These are phyloP conservation scores for Entonaema liquescens DNA, from an alignment of 495 filamentous ascomycete genomes.

Conservation along the genomic window DNA sequence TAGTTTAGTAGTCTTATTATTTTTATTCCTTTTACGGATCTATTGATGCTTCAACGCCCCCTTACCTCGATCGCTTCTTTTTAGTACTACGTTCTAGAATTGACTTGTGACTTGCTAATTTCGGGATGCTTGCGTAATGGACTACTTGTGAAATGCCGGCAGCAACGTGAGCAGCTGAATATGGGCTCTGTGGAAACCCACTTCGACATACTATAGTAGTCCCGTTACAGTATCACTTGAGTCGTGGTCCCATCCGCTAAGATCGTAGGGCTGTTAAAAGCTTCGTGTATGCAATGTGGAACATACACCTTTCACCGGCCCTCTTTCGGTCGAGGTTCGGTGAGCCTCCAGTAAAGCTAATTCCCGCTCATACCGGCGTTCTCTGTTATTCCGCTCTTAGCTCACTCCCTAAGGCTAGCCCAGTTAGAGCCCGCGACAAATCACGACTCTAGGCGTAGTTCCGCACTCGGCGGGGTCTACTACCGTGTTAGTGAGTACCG, in stretches of 20 bases:
- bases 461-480: neutral
- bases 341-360: neutral
- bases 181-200: neutral
- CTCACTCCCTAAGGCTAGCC: neutral
- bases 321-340: neutral
- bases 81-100: neutral
- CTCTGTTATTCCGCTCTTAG: neutral
- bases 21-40: neutral
- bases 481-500: neutral
- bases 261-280: conserved; percentile 7
- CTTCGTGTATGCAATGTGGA: conserved; percentile 7
- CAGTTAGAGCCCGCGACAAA: neutral
- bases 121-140: neutral
- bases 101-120: neutral
- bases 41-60: conserved; percentile 13
- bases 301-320: neutral
- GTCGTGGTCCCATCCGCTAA: neutral
- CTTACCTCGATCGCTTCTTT: neutral
- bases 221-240: neutral
- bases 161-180: neutral
- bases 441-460: neutral
- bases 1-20: conserved; percentile 22
- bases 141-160: neutral
- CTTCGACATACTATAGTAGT: neutral
- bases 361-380: neutral